Conservation (phyloP, 805 yeast genomes). For the Candida silvicultrix region DNA sequence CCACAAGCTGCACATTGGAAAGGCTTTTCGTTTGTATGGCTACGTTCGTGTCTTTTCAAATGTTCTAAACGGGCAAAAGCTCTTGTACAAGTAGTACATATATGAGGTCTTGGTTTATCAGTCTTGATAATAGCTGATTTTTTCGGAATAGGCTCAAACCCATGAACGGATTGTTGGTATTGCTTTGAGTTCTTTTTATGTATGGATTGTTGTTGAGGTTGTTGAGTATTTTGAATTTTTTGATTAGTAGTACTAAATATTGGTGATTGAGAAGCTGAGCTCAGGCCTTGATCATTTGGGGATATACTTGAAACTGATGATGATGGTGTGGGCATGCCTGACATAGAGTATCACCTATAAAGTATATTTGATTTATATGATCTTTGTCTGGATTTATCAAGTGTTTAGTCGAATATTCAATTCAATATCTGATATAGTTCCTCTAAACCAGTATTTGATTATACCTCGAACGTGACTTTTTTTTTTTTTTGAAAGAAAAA, state of each 20-base stretch:
- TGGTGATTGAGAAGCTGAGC: slow-evolving; percentile 1
- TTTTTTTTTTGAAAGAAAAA: too few species aligned
- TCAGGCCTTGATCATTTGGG: not conserved
- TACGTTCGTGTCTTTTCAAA: slow-evolving; percentile 85
- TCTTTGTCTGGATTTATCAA: too few species aligned
- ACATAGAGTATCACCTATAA: too few species aligned
- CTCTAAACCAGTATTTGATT: too few species aligned
- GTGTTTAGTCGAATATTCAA: too few species aligned
- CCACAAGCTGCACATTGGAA: slow-evolving; percentile 96
- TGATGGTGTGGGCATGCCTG: not conserved
- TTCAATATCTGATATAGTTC: too few species aligned
- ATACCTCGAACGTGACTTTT: too few species aligned
- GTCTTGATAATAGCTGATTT: slow-evolving; percentile 81
- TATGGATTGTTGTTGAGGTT: slow-evolving; percentile 1
- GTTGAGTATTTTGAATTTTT: too few species aligned
- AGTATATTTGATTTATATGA: too few species aligned
- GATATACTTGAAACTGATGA: not conserved
- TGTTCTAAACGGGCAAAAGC: slow-evolving; percentile 96
- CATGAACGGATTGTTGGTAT: slow-evolving; percentile 21
- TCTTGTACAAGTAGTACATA: slow-evolving; percentile 85
- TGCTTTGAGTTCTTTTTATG: slow-evolving; percentile 10
- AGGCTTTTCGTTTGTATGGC: slow-evolving; percentile 95
- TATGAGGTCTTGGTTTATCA: slow-evolving; percentile 90
- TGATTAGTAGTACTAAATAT: slow-evolving; percentile 1
- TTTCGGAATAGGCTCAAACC: slow-evolving; percentile 70